Percentiles rank a stretch among this genome's conserved stretches.
phyloP scores from a whole-genome alignment of 1,284 basidiomycete species.

The Phellopilus nigrolimitatus region DNA sequence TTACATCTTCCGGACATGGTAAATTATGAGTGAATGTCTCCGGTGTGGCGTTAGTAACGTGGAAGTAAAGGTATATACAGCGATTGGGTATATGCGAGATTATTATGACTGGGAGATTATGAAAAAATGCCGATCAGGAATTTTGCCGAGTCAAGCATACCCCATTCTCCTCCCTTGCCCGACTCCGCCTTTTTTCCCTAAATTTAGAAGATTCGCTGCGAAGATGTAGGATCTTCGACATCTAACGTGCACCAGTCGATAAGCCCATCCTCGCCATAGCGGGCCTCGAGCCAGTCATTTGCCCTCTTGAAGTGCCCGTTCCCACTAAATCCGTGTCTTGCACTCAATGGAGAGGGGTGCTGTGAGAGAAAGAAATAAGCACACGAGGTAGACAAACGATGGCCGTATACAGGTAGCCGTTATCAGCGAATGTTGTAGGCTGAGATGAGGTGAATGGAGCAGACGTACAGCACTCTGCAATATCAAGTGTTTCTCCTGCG shows the following conservation, averaged over 20 bases:
- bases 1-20: neutral
- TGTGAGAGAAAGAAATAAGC: conserved; percentile 27
- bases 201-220: conserved; percentile 20
- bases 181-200: conserved; percentile 5
- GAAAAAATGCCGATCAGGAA: no score
- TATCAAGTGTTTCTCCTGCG: conserved; percentile 79
- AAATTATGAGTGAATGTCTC: no score
- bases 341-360: conserved; percentile 84
- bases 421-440: conserved; percentile 4
- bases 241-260: conserved; percentile 73
- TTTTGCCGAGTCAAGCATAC: no score
- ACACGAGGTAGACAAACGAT: conserved; percentile 54
- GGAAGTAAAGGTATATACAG: conserved; percentile 4
- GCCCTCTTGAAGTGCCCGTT: conserved; percentile 89
- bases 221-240: conserved; percentile 12
- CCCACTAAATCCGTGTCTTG: conserved; percentile 81
- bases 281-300: conserved; percentile 75
- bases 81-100: neutral
- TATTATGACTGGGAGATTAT: conserved; percentile 6
- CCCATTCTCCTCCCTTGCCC: conserved; percentile 1
- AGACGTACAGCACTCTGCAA: conserved; percentile 70
- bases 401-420: conserved; percentile 28
- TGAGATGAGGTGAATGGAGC: conserved; percentile 9
- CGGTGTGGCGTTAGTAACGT: neutral
- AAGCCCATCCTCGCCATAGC: conserved; percentile 65